Percentiles rank a stretch among this genome's conserved stretches.
Conservation (phyloP, 148 eudicot species). For the Heliamphora exappendiculata region DNA sequence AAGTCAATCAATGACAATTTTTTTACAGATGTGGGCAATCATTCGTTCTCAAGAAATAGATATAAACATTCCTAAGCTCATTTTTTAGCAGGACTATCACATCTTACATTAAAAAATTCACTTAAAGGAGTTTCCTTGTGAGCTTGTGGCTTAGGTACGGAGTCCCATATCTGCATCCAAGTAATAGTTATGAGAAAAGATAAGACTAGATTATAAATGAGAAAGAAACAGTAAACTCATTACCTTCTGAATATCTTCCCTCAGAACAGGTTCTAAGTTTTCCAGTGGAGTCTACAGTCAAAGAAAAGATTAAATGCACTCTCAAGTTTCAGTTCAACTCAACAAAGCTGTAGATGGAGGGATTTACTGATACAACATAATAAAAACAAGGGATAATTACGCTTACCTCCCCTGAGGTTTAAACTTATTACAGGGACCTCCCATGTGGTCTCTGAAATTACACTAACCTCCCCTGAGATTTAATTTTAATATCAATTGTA, state of each 20-base stretch:
- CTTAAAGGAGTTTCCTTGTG: slow-evolving; percentile 86
- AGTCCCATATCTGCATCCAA: slow-evolving; percentile 80
- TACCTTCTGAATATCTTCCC: slow-evolving; percentile 97
- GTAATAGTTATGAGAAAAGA: slow-evolving; percentile 7
- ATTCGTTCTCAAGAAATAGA: background rate
- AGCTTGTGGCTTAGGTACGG: slow-evolving; percentile 94
- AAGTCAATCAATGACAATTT: slow-evolving; percentile 4
- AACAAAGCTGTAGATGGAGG: background rate
- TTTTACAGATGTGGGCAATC: background rate
- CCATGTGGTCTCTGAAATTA: no score
- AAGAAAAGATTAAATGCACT: background rate
- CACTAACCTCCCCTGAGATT: no score
- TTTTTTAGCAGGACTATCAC: slow-evolving; percentile 12
- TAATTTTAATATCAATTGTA: no score
- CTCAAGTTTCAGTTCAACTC: background rate
- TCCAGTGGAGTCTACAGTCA: slow-evolving; percentile 79
- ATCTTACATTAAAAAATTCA: slow-evolving; percentile 94
- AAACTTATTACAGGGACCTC: no score
- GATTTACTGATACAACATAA: background rate
- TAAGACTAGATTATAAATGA: slow-evolving; percentile 3
- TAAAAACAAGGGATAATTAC: no score
- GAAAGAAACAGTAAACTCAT: slow-evolving; percentile 13
- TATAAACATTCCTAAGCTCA: slow-evolving; percentile 8
- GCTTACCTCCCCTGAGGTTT: no score
- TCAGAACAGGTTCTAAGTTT: slow-evolving; percentile 84